Percentiles rank a stretch among this genome's conserved stretches.
Evolutionary conservation across 495 filamentous ascomycete species (phyloP).

Genomic region (Penicillium longicatenatum): DNA sequence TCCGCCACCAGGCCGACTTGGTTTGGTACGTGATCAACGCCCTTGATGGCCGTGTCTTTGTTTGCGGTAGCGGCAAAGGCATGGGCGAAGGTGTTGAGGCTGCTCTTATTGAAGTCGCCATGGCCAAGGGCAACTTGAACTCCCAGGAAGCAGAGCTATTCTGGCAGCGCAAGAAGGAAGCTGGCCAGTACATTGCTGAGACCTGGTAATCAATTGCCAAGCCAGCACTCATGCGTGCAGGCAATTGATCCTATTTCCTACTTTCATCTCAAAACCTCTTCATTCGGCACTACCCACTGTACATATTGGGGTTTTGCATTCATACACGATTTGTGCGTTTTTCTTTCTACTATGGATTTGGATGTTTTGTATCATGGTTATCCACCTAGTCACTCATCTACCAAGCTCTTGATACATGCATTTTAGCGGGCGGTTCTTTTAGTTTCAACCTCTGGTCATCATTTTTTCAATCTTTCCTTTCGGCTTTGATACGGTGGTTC

Average conservation of each 20-base stretch:
- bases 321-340: background rate
- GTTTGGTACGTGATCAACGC: conserved; percentile 97
- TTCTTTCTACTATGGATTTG: background rate
- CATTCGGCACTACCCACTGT: background rate
- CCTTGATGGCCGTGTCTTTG: conserved; percentile 90
- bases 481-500: background rate
- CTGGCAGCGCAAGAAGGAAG: conserved; percentile 81
- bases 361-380: background rate
- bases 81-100: conserved; percentile 97
- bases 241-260: conserved; percentile 21
- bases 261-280: background rate
- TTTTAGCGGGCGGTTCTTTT: conserved; percentile 34
- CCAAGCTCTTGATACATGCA: conserved; percentile 5
- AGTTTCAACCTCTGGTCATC: background rate
- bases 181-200: conserved; percentile 85
- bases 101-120: conserved; percentile 76
- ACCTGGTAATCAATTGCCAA: conserved; percentile 30
- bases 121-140: conserved; percentile 76
- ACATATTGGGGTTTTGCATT: conserved; percentile 8
- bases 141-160: conserved; percentile 72
- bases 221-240: conserved; percentile 11
- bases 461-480: background rate
- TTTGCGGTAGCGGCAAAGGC: conserved; percentile 89
- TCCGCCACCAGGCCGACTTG: conserved; percentile 82
- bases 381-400: background rate